Conservation (phyloP, 805 yeast genomes). For the Suhomyces sp. region DNA sequence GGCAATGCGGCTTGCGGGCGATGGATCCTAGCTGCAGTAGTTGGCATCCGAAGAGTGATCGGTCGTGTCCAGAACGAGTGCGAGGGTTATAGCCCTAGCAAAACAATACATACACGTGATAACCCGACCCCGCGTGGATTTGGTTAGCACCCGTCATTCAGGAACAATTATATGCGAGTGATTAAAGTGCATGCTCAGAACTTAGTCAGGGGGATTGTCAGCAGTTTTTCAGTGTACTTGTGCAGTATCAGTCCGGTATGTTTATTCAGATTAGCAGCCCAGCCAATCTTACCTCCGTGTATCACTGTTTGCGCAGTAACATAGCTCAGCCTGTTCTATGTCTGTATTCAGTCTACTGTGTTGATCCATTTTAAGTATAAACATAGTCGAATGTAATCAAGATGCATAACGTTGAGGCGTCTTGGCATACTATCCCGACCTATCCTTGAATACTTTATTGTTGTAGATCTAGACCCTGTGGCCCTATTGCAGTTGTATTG, state of each 20-base stretch:
- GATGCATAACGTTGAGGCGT: not conserved
- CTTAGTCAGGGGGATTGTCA: not conserved
- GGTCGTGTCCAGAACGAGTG: not conserved
- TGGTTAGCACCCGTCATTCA: not conserved
- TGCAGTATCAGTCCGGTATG: not conserved
- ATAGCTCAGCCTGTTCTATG: not conserved
- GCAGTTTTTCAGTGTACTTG: not conserved
- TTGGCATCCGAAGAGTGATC: not conserved
- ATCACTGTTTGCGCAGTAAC: not conserved
- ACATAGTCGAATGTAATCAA: not conserved
- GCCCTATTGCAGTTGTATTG: not conserved
- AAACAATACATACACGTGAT: not conserved
- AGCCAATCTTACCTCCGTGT: too few species aligned
- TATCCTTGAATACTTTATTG: not conserved
- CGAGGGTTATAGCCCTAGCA: not conserved
- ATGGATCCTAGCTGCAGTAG: conserved; percentile 1
- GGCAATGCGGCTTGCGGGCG: conserved; percentile 1
- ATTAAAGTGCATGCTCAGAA: not conserved
- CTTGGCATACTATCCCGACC: not conserved
- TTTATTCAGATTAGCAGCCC: not conserved
- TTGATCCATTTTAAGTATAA: not conserved
- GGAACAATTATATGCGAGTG: not conserved
- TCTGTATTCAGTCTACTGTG: too few species aligned
- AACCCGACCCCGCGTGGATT: not conserved
- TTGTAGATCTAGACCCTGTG: not conserved